Evolutionary conservation across 148 eudicot genomes (phyloP).

Genomic region (Chenopodium suecicum): DNA sequence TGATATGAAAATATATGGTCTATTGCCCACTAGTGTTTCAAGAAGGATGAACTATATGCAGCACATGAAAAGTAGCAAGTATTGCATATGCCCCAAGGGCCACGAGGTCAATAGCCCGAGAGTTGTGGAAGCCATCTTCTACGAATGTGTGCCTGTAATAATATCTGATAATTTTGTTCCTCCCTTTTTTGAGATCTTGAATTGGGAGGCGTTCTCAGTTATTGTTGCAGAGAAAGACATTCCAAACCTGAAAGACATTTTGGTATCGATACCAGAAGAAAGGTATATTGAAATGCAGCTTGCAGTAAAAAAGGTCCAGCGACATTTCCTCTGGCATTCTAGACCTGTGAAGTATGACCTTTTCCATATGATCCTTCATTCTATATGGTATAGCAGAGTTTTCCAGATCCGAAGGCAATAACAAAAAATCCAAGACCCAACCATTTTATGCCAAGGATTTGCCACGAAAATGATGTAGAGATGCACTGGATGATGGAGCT

Average conservation of each 20-base stretch:
- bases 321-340: slow-evolving; percentile 78
- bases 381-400: slow-evolving; percentile 80
- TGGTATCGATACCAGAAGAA: slow-evolving; percentile 51
- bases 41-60: slow-evolving; percentile 67
- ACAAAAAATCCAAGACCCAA: background rate
- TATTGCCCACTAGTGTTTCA: slow-evolving; percentile 62
- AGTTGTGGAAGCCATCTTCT: slow-evolving; percentile 73
- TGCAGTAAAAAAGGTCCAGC: slow-evolving; percentile 61
- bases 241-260: slow-evolving; percentile 59
- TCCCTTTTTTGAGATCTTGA: slow-evolving; percentile 71
- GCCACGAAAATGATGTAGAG: background rate
- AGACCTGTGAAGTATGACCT: slow-evolving; percentile 74
- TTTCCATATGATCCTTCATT: slow-evolving; percentile 86
- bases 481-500: background rate
- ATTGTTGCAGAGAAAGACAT: slow-evolving; percentile 77
- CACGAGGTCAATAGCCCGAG: slow-evolving; percentile 91
- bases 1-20: slow-evolving; percentile 74
- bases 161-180: slow-evolving; percentile 90
- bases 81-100: slow-evolving; percentile 84
- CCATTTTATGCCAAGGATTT: background rate
- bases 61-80: slow-evolving; percentile 89
- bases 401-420: slow-evolving; percentile 35
- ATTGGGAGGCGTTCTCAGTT: slow-evolving; percentile 77
- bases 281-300: slow-evolving; percentile 71
- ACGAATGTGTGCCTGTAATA: slow-evolving; percentile 86